Evolutionary conservation across 2,329 filamentous ascomycete genomes (phyloP).

Genomic region (Exophiala sideris): DNA sequence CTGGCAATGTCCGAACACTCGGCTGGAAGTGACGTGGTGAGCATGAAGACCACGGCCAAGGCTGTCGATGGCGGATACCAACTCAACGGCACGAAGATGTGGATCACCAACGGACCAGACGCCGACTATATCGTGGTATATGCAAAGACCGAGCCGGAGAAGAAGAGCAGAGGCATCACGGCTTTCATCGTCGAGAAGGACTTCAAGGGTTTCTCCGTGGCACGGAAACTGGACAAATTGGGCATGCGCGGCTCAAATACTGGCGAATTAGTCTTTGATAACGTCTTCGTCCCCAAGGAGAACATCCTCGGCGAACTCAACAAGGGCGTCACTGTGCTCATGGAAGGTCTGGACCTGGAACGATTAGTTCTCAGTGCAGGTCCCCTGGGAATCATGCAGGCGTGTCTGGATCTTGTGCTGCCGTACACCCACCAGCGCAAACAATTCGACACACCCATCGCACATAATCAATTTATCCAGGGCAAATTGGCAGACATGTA

Average conservation of each 20-base stretch:
- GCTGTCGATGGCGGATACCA: slow-evolving; percentile 79
- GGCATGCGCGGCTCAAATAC: slow-evolving; percentile 98
- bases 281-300: slow-evolving; percentile 80
- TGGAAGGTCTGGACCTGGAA: slow-evolving; percentile 95
- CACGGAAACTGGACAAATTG: slow-evolving; percentile 92
- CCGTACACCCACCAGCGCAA: slow-evolving; percentile 86
- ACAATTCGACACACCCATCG: slow-evolving; percentile 84
- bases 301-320: slow-evolving; percentile 79
- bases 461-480: slow-evolving; percentile 89
- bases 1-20: slow-evolving; percentile 94
- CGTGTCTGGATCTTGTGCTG: slow-evolving; percentile 76
- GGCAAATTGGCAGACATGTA: slow-evolving; percentile 97
- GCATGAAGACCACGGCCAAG: slow-evolving; percentile 84
- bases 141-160: slow-evolving; percentile 82
- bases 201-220: slow-evolving; percentile 74
- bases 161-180: slow-evolving; percentile 84
- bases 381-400: slow-evolving; percentile 91
- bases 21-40: slow-evolving; percentile 88
- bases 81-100: slow-evolving; percentile 94
- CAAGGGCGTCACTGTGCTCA: slow-evolving; percentile 81
- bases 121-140: slow-evolving; percentile 95
- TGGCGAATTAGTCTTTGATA: slow-evolving; percentile 85
- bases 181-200: slow-evolving; percentile 79
- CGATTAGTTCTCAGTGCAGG: slow-evolving; percentile 87
- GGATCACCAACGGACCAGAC: slow-evolving; percentile 97